Evolutionary conservation across 2,329 filamentous ascomycete genomes (phyloP).

Genomic region (Boeremia lycopersici): DNA sequence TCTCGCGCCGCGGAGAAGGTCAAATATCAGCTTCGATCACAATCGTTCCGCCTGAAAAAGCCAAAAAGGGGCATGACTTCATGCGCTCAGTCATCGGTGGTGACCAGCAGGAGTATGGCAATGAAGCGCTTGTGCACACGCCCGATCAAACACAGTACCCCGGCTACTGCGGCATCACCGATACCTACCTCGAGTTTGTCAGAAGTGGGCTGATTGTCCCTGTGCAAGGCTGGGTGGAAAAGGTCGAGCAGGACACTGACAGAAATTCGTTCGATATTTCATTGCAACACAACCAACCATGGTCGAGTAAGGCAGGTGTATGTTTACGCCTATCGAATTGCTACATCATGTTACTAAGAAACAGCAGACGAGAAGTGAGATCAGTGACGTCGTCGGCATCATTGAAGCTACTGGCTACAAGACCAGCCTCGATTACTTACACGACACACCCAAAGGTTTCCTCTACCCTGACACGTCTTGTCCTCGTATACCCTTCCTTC

Average conservation of each 20-base stretch:
- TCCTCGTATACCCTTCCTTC: conserved; percentile 60
- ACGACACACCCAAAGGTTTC: conserved; percentile 58
- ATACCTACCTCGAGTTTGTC: conserved; percentile 76
- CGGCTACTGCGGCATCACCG: conserved; percentile 71
- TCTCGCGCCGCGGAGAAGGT: conserved; percentile 63
- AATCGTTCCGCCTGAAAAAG: conserved; percentile 65
- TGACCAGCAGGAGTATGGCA: conserved; percentile 51
- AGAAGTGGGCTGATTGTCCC: conserved; percentile 61
- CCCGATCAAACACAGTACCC: conserved; percentile 57
- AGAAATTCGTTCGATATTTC: conserved; percentile 5
- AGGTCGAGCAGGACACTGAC: conserved; percentile 21
- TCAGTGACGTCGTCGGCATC: conserved; percentile 57
- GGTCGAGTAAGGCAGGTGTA: conserved; percentile 13
- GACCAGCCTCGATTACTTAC: conserved; percentile 68
- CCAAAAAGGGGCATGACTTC: conserved; percentile 59
- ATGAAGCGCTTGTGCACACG: conserved; percentile 47
- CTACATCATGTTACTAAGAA: conserved; percentile 7
- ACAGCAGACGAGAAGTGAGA: conserved; percentile 6
- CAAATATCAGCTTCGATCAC: conserved; percentile 69
- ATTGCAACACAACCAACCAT: conserved; percentile 22
- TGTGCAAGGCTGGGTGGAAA: conserved; percentile 44
- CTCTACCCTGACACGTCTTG: conserved; percentile 65
- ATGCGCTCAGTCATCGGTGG: conserved; percentile 52
- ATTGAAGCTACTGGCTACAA: conserved; percentile 78
- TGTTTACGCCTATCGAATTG: neutral